These are phyloP conservation scores for Verticillium dahliae DNA, from an alignment of 2,329 filamentous ascomycete species.

Conservation along the genomic window DNA sequence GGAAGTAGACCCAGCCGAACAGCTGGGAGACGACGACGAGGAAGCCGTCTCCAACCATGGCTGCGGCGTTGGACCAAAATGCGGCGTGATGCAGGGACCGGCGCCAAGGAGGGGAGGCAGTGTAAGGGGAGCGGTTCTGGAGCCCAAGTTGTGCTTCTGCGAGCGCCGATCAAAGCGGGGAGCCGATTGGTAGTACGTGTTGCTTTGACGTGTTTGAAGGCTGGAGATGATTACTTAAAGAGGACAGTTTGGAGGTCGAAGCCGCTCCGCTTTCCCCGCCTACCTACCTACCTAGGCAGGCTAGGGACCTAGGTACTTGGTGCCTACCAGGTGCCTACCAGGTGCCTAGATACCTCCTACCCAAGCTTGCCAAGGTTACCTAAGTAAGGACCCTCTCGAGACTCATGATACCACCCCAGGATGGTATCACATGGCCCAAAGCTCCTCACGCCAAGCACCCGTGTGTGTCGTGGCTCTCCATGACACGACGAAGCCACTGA, in stretches of 20 bases:
- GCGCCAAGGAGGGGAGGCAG: not conserved
- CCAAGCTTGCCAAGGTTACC: too few relatives aligned
- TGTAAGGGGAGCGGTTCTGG: not conserved
- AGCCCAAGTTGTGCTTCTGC: too few relatives aligned
- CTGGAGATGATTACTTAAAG: too few relatives aligned
- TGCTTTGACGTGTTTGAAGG: too few relatives aligned
- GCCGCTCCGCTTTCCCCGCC: too few relatives aligned
- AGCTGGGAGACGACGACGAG: conserved; percentile 46
- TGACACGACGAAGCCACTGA: conserved; percentile 29
- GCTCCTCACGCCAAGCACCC: not conserved
- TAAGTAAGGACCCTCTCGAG: not conserved
- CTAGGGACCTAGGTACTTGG: too few relatives aligned
- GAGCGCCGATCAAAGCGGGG: too few relatives aligned
- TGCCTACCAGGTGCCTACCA: too few relatives aligned
- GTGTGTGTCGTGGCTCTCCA: conserved; percentile 18
- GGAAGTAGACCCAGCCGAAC: conserved; percentile 70
- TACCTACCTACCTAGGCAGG: too few relatives aligned
- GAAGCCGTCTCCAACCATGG: conserved; percentile 23
- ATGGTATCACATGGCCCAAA: not conserved
- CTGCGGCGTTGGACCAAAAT: not conserved
- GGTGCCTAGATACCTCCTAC: too few relatives aligned
- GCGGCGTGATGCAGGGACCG: not conserved
- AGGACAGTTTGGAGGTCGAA: too few relatives aligned
- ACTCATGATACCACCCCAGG: not conserved
- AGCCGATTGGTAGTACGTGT: too few relatives aligned